These are phyloP conservation scores for Pythium phragmitis DNA, from an alignment of 352 stramenopile genomes.

Conservation along the genomic window DNA sequence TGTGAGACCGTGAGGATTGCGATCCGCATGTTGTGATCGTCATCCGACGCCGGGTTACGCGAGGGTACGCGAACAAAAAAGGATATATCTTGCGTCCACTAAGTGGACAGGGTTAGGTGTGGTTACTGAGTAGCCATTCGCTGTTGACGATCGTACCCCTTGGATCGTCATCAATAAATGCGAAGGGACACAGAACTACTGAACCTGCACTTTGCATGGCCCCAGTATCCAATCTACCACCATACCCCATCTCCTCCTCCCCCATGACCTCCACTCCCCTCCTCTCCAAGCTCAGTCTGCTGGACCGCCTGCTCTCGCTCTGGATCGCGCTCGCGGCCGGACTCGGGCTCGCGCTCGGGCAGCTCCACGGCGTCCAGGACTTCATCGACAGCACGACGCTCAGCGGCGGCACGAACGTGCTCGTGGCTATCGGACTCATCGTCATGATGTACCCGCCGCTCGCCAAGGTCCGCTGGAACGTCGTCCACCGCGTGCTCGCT, in stretches of 20 bases:
- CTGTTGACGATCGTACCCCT: slow-evolving; percentile 16
- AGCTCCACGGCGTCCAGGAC: slow-evolving; percentile 38
- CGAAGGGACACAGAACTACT: slow-evolving; percentile 10
- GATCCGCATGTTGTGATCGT: neutral
- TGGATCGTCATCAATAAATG: slow-evolving; percentile 2
- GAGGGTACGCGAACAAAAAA: neutral
- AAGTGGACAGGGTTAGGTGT: neutral
- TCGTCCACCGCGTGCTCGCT: slow-evolving; percentile 39
- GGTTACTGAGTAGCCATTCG: neutral
- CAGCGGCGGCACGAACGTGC: slow-evolving; percentile 45
- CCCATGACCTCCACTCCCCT: slow-evolving; percentile 5
- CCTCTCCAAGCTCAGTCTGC: slow-evolving; percentile 35
- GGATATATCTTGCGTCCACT: neutral
- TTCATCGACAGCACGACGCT: slow-evolving; percentile 52
- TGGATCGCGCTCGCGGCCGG: slow-evolving; percentile 56
- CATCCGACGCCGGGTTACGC: neutral
- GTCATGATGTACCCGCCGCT: slow-evolving; percentile 69
- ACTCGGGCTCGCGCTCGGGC: slow-evolving; percentile 41
- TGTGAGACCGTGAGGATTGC: slow-evolving; percentile 7
- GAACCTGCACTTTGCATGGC: neutral
- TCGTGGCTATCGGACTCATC: slow-evolving; percentile 51
- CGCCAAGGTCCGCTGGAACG: slow-evolving; percentile 51
- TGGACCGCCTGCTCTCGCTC: slow-evolving; percentile 59
- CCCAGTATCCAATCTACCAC: neutral
- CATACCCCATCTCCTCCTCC: neutral